A percentile compares a stretch with the other conserved stretches of the same genome.
Conservation (phyloP, 1,284 basidiomycete species). For the Trichosporon faecale region DNA sequence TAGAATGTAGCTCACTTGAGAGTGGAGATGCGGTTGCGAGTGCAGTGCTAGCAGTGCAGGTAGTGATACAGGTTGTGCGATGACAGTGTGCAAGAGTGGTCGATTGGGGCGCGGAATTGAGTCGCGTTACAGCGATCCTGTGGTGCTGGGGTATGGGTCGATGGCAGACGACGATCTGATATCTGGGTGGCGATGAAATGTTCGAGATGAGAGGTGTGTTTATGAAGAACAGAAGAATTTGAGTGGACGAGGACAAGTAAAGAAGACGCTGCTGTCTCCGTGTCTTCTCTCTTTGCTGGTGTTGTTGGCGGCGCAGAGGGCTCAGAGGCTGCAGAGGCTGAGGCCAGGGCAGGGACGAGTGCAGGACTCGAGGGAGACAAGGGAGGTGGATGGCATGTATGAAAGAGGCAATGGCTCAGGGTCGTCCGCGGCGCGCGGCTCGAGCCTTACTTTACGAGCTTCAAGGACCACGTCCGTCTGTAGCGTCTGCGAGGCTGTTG, state of each 20-base stretch:
- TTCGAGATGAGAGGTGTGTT: not conserved
- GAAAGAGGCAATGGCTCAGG: not conserved
- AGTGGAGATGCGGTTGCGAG: not conserved
- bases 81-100: not conserved
- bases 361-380: not conserved
- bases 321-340: not conserved
- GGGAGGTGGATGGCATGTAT: constrained; percentile 5
- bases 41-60: not conserved
- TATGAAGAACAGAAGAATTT: constrained; percentile 1
- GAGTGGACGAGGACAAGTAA: not conserved
- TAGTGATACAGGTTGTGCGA: not conserved
- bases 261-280: not conserved
- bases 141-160: not conserved
- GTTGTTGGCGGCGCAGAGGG: not conserved
- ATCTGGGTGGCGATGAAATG: not conserved
- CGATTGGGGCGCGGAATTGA: not conserved
- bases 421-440: not conserved
- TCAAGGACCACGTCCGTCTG: too few relatives aligned
- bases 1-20: not conserved
- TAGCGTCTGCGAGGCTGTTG: too few relatives aligned
- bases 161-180: not conserved
- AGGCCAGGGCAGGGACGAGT: not conserved
- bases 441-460: not conserved
- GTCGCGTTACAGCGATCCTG: not conserved
- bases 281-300: not conserved